Conservation (phyloP, 169 alveolate species). For the Eimeria nieschulzi region DNA sequence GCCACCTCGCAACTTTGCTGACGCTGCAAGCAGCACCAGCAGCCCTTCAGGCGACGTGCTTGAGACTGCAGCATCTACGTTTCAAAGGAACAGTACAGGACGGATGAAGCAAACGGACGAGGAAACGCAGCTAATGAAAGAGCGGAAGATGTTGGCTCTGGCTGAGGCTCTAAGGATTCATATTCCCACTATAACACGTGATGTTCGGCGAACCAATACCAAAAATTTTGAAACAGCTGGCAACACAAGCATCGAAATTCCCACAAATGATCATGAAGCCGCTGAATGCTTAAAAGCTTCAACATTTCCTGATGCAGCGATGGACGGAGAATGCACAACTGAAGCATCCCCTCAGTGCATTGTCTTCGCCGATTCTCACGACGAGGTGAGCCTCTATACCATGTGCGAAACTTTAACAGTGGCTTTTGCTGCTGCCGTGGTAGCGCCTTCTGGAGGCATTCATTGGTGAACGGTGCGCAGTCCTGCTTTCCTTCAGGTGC, state of each 20-base stretch:
- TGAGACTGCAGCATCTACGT: neutral
- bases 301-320: neutral
- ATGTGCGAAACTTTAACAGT: neutral
- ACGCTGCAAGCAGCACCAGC: neutral
- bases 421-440: neutral
- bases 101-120: slow-evolving; percentile 21
- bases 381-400: slow-evolving; percentile 31
- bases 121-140: slow-evolving; percentile 29
- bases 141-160: slow-evolving; percentile 60
- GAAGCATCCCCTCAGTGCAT: slow-evolving; percentile 46
- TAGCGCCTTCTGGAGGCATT: neutral
- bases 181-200: slow-evolving; percentile 4
- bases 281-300: neutral
- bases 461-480: no score
- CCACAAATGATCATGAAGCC: neutral
- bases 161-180: slow-evolving; percentile 32
- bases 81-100: neutral
- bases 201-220: neutral
- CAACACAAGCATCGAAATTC: neutral
- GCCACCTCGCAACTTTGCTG: neutral
- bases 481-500: slow-evolving; percentile 31
- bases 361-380: slow-evolving; percentile 66
- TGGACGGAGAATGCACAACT: neutral
- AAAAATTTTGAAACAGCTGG: neutral
- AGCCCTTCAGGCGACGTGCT: neutral